Evolutionary conservation across 2,329 filamentous ascomycete species (phyloP), one percentile per base, ranked within the genome.

Genomic region (Verticillium tricorpus): DNA sequence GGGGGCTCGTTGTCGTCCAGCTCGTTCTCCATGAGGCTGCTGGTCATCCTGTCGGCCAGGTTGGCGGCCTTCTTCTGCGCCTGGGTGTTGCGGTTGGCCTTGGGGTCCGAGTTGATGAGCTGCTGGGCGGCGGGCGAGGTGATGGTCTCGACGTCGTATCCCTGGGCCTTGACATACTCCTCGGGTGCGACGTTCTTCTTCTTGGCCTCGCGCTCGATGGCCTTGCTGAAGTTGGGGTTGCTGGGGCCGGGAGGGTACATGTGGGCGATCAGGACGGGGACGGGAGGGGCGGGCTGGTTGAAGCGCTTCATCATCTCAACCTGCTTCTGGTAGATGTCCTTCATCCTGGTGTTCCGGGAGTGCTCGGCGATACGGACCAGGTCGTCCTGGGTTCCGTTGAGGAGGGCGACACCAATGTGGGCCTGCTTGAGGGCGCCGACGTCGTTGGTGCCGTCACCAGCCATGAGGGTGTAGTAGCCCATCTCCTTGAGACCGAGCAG

Each of bases 381-480:
- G 73, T 98, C 95, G 25, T 98, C 91, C 67, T 88, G 89, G 1
- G 93, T 96, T 65, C 95, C 95, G 76, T 99, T 99, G 68, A 99
- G 86, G 58, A 99, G 87, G 25, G 95, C 95, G 65, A 99, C 91
- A 77, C 95, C 95, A 66, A 99, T 93, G 73, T 99, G 95, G 50
- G 95, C 95, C 78, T 99, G 95, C 82, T 99, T 99, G 71, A 99
- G 81, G 55, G 95, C 95, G 67, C 95, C 95, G 61, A 99, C 95
- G 72, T 99, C 95, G 75, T 99, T 99, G 61, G 95, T 99, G 66
- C 95, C 95, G 71, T 99, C 95, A 76, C 95, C 95, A 69, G 93
- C 96, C 95, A 99, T 99, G 65, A 99, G 85, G 34, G 95, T 99
- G 64, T 95, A 97, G 80, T 99, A 99, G 58, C 95, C 95, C 79